A percentile compares a stretch with the other conserved stretches of the same genome.
These are phyloP conservation scores for Floccularia luteovirens DNA, from an alignment of 768 basidiomycete species.

Conservation along the genomic window DNA sequence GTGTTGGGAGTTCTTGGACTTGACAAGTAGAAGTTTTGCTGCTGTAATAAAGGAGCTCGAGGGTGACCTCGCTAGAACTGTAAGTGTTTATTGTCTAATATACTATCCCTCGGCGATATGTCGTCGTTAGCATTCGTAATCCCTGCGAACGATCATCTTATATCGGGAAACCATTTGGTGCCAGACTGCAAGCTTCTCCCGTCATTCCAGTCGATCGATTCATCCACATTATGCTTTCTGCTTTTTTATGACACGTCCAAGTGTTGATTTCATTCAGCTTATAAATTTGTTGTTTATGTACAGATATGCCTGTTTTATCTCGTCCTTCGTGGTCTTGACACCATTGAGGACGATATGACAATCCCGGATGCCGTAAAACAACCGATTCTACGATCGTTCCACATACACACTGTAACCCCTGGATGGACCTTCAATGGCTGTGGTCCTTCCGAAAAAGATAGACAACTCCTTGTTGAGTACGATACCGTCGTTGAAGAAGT, in stretches of 20 bases:
- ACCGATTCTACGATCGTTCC: slow-evolving; percentile 76
- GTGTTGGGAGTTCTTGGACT: slow-evolving; percentile 87
- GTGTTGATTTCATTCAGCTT: too few relatives aligned
- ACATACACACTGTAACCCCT: slow-evolving; percentile 67
- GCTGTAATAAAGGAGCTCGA: slow-evolving; percentile 95
- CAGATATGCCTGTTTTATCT: slow-evolving; percentile 97
- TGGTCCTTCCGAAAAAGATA: slow-evolving; percentile 86
- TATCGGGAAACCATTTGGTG: too few relatives aligned
- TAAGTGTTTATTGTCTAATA: slow-evolving; percentile 46
- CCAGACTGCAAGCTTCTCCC: too few relatives aligned
- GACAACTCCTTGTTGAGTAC: slow-evolving; percentile 79
- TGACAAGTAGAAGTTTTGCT: slow-evolving; percentile 84
- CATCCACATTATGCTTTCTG: too few relatives aligned
- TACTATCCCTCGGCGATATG: too few relatives aligned
- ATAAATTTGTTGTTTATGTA: too few relatives aligned
- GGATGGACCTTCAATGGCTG: slow-evolving; percentile 84
- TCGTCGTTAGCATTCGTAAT: too few relatives aligned
- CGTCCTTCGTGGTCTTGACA: slow-evolving; percentile 90
- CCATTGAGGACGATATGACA: slow-evolving; percentile 98
- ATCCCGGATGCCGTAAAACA: slow-evolving; percentile 83
- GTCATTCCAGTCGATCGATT: too few relatives aligned
- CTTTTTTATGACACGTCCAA: too few relatives aligned
- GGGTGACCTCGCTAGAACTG: slow-evolving; percentile 87
- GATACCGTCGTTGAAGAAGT: slow-evolving; percentile 77
- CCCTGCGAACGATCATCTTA: too few relatives aligned